Conservation (phyloP, 2,329 filamentous ascomycete species). For the Leptographium wingfieldii region DNA sequence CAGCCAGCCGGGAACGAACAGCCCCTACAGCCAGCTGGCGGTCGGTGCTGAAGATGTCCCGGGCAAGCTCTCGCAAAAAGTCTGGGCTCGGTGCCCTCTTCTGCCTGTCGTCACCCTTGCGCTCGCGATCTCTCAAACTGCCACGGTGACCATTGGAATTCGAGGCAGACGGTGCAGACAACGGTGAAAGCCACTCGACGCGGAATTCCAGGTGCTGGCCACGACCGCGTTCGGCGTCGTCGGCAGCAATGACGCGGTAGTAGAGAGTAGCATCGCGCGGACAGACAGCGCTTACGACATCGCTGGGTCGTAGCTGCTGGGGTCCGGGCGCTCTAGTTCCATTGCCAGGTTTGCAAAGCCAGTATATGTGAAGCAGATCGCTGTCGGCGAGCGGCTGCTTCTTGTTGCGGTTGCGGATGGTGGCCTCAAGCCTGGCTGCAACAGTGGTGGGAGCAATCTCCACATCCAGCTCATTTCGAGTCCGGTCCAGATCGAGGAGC, state of each 20-base stretch:
- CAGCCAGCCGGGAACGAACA: neutral
- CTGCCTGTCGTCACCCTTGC: neutral
- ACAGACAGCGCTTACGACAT: neutral
- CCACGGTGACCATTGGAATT: neutral
- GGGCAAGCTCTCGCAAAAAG: neutral
- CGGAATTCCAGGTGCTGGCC: neutral
- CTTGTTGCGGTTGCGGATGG: neutral
- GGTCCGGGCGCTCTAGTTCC: neutral
- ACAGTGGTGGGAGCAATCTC: neutral
- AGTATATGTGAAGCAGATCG: neutral
- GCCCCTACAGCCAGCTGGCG: neutral
- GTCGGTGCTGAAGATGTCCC: neutral
- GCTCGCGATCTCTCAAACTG: neutral
- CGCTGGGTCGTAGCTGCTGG: neutral
- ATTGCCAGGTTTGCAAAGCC: neutral
- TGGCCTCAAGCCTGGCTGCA: neutral
- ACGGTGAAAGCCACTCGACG: neutral
- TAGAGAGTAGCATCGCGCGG: neutral
- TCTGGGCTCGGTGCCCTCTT: neutral
- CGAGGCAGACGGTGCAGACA: neutral
- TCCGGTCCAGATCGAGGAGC: neutral
- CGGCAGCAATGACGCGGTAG: neutral
- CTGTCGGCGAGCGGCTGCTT: neutral
- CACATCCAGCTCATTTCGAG: neutral
- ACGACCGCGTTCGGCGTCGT: neutral